Conservation (phyloP, 192 early-diverging fungal genomes). For the Coemansia reversa region DNA sequence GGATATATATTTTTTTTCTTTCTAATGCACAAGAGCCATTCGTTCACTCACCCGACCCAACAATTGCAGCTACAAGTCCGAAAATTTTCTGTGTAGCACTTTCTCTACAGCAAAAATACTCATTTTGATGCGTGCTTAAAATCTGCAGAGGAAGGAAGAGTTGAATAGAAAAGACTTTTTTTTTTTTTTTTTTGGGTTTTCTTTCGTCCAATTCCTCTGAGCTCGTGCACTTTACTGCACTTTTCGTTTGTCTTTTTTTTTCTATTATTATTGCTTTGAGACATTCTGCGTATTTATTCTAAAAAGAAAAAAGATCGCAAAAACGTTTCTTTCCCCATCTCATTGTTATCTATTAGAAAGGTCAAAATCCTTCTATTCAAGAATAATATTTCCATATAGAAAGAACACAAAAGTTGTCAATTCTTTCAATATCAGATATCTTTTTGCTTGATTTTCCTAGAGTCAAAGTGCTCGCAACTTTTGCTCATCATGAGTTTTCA, state of each 20-base stretch:
- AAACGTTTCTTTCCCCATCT: neutral
- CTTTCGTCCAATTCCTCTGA: neutral
- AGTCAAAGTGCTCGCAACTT: neutral
- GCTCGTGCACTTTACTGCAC: neutral
- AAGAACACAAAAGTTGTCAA: neutral
- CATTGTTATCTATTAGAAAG: neutral
- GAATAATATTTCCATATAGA: constrained; percentile 1
- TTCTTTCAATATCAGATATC: too few relatives aligned
- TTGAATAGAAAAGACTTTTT: neutral
- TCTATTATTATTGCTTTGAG: too few relatives aligned
- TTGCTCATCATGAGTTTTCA: constrained; percentile 29
- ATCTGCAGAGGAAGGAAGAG: neutral
- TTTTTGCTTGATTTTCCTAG: too few relatives aligned
- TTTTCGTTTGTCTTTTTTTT: neutral
- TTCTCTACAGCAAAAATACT: neutral
- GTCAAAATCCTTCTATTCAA: neutral
- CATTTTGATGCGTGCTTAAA: neutral
- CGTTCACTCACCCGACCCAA: neutral
- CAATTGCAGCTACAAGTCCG: neutral
- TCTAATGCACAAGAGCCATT: neutral
- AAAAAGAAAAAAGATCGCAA: neutral
- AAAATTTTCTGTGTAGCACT: neutral
- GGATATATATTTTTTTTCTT: neutral
- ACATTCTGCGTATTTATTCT: neutral
- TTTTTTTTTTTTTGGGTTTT: too few relatives aligned